phyloP scores from a whole-genome alignment of 768 basidiomycete genomes.

The Kwoniella shandongensis region DNA sequence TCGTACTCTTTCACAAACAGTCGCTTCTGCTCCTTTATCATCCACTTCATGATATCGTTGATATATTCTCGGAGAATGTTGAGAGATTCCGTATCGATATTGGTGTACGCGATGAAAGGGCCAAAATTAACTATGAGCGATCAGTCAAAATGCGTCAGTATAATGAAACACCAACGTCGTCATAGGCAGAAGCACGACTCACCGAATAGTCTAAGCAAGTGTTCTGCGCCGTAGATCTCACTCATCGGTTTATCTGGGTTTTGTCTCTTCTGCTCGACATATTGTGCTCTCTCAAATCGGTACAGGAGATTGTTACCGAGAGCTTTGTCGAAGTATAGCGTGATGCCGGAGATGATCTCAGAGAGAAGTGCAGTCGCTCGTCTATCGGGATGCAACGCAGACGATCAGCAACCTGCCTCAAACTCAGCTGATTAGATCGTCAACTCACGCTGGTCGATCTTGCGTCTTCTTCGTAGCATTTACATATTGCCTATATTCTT shows the following conservation, averaged over 20 bases:
- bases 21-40: conserved; percentile 70
- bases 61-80: conserved; percentile 81
- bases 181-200: conserved; percentile 43
- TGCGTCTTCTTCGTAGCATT: conserved; percentile 38
- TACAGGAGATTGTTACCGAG: conserved; percentile 82
- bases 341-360: conserved; percentile 80
- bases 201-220: conserved; percentile 89
- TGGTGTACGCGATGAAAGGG: conserved; percentile 80
- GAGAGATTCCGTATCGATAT: conserved; percentile 87
- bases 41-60: conserved; percentile 82
- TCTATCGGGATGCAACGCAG: conserved; percentile 49
- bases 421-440: too few species aligned
- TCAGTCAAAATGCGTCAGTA: neutral
- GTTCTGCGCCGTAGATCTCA: conserved; percentile 88
- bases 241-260: conserved; percentile 84
- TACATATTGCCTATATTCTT: conserved; percentile 69
- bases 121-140: conserved; percentile 74
- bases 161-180: neutral
- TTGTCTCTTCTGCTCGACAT: conserved; percentile 69
- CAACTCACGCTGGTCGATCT: conserved; percentile 42
- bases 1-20: conserved; percentile 80
- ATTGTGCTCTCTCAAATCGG: conserved; percentile 92
- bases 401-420: too few species aligned
- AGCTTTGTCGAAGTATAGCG: conserved; percentile 89
- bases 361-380: conserved; percentile 70